Evolutionary conservation across 768 basidiomycete species (phyloP), one percentile per base, ranked within the genome.

Genomic region (Podaxis sp.): DNA sequence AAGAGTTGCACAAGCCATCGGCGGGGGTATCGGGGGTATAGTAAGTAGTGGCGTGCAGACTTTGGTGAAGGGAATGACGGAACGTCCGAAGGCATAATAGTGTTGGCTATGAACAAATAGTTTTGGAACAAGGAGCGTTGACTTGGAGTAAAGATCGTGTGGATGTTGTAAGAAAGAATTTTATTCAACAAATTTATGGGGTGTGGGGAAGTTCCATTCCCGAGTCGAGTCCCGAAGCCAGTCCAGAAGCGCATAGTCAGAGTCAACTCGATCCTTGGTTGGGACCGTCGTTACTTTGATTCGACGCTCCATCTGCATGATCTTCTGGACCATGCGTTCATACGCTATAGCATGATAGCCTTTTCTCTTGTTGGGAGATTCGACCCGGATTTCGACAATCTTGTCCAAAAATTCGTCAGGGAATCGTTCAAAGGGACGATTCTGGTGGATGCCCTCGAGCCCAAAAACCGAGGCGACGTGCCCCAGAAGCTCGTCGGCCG

Each of bases 21-120:
- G 61, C 6, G 61, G 61, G 37, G 54, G 54, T 38, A 50, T 62
- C 17, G 54, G 47, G 6, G 56, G 63, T 57, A 43, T 63, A 22
- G 29, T 55, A 13, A n/a, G 57, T 24, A 3, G 19, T 53, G 54
- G 61, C 2, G 46, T 55, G 46, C 46, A 38, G 36, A 55, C 54
- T 49, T 40, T 55, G 49, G 29, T 47, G 15, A 43, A 59, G 27
- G 29, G 51, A 25, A 15, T 58, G 41, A 9, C 29, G 37, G 51
- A 29, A 38, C 49, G 58, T 15, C 49, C 57, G 29, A 36, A 27
- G 57, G 46, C n/a, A 38, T 24, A 55, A 55, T 55, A 24, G 29
- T 36, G 19, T 19, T 22, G 37, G 24, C 22, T 55, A 54, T 40
- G 33, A 40, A 55, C 22, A 38, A 33, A 9, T 38, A 22, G 33